Evolutionary conservation across 176 grass and related monocot genomes (phyloP), one percentile per base, ranked within the genome.

Genomic region (Cenchrus fungigraminus): DNA sequence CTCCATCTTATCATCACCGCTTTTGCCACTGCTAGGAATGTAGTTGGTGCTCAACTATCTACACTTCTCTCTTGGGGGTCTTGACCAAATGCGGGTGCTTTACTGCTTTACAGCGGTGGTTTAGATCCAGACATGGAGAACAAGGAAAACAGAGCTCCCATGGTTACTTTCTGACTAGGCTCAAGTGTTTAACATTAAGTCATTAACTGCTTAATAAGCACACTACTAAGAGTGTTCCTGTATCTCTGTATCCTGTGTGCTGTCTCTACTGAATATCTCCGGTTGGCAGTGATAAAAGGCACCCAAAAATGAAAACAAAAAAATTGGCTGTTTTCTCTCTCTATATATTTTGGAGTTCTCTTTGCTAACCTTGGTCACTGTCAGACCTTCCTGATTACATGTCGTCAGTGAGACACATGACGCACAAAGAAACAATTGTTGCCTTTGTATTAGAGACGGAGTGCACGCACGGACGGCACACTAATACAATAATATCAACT

Each of bases 51-150:
- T 70, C 75, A 84, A 88, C 81, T 42, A 52, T 45, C 44, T 73
- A 12, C 74, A 42, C 34, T 8, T 17, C 10, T 45, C 49, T 65
- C 77, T 85, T 70, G 77, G 63, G 49, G 63, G 49, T 47, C 82
- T 85, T 89, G 82, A 89, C 87, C 53, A 63, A 70, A 65, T 80
- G 77, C 51, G 34, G 72, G 64, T 71, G 71, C 88, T 89, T 88
- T 71, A 53, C 65, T 71, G 71, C 88, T 89, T 88, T 71, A 53
- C 65, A 62, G 56, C 64, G 58, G 63, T 73, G 29, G n/a, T 72
- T 73, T 76, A 64, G 65, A 81, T 84, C 57, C 66, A 79, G 79
- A 88, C 59, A 78, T 65, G 47, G 6, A 47, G 6, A 11, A 12
- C 16, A 47, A 34, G 4, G 45, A 45, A 51, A 74, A 42, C 25